These are phyloP conservation scores for Peribolospora kevripleyi DNA, from an alignment of 768 basidiomycete genomes.

Conservation along the genomic window DNA sequence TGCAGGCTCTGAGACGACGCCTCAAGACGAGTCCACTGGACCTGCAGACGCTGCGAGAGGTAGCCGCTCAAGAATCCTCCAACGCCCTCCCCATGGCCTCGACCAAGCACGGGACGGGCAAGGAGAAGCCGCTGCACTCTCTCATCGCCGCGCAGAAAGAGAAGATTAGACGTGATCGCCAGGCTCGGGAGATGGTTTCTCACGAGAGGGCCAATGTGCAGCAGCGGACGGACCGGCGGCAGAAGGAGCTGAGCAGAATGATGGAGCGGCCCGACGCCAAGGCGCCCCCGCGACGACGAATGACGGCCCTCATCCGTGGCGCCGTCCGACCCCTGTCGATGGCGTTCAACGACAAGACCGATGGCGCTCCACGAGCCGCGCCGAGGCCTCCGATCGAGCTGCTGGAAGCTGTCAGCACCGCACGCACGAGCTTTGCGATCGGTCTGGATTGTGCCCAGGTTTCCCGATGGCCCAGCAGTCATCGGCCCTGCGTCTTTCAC, in stretches of 20 bases:
- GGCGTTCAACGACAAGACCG: neutral
- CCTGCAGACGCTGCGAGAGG: no score
- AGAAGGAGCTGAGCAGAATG: neutral
- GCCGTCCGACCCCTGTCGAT: no score
- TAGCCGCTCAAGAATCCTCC: no score
- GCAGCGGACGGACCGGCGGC: neutral
- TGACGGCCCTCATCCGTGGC: neutral
- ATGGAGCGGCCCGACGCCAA: neutral
- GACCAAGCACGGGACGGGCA: no score
- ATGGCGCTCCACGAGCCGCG: neutral
- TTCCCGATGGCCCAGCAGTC: neutral
- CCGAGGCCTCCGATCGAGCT: no score
- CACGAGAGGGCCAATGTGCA: neutral
- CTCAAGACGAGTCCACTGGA: no score
- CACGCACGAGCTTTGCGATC: neutral
- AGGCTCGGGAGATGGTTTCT: neutral
- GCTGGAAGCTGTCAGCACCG: neutral
- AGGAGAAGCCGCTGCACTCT: no score
- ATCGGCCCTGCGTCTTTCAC: slow-evolving; percentile 4
- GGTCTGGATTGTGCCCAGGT: neutral
- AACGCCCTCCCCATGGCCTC: no score
- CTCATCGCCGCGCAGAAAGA: neutral
- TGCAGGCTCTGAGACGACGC: no score
- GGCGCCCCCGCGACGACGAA: neutral
- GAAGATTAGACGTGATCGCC: neutral